phyloP scores from a whole-genome alignment of 352 stramenopile genomes.

The Aphanomyces invadans region DNA sequence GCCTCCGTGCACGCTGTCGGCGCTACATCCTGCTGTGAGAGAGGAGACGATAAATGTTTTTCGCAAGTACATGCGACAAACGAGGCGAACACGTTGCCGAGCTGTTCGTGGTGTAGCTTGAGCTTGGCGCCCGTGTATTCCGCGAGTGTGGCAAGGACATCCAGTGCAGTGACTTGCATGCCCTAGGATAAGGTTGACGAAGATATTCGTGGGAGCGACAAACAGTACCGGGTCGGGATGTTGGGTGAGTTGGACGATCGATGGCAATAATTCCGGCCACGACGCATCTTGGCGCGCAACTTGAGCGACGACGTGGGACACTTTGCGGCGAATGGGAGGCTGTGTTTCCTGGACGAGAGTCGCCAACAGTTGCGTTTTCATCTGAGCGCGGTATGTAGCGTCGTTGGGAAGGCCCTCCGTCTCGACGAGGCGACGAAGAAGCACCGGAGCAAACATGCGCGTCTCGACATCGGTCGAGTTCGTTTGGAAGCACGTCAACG shows the following conservation, averaged over 20 bases:
- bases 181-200: neutral
- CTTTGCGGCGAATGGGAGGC: constrained; percentile 71
- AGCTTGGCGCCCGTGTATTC: constrained; percentile 63
- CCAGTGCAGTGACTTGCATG: constrained; percentile 67
- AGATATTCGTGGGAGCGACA: neutral
- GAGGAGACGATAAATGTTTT: constrained; percentile 40
- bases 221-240: constrained; percentile 36
- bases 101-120: constrained; percentile 53
- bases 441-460: constrained; percentile 67
- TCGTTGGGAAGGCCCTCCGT: constrained; percentile 31
- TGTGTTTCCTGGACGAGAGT: constrained; percentile 53
- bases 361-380: constrained; percentile 72
- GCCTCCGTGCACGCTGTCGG: constrained; percentile 38
- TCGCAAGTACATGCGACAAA: constrained; percentile 17
- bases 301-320: constrained; percentile 69
- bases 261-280: constrained; percentile 66
- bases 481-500: constrained; percentile 39
- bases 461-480: constrained; percentile 43
- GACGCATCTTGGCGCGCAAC: constrained; percentile 49
- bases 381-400: constrained; percentile 49
- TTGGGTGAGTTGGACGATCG: constrained; percentile 52
- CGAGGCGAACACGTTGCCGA: constrained; percentile 14
- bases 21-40: constrained; percentile 66
- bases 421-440: constrained; percentile 70
- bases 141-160: constrained; percentile 63